Conservation (phyloP, 2,329 filamentous ascomycete species). For the Torrubiella hemipterigena region DNA sequence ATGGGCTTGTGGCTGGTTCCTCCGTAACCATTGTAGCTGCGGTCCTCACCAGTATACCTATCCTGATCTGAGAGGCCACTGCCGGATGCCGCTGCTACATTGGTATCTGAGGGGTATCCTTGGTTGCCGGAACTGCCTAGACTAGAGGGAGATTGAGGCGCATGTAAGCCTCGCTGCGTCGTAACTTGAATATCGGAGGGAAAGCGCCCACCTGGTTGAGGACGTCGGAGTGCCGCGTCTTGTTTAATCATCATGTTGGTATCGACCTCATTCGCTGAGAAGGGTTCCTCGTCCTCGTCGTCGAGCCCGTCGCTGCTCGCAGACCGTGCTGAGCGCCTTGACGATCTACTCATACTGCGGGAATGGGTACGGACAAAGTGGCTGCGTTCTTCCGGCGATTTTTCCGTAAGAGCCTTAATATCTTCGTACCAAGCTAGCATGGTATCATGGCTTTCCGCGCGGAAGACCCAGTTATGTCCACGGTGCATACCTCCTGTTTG, state of each 20-base stretch:
- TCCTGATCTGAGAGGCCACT: constrained; percentile 33
- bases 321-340: constrained; percentile 50
- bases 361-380: constrained; percentile 78
- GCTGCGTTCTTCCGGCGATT: constrained; percentile 74
- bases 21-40: constrained; percentile 27
- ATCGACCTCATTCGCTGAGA: constrained; percentile 34
- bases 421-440: constrained; percentile 97
- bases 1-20: constrained; percentile 31
- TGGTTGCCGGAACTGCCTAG: constrained; percentile 57
- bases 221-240: constrained; percentile 48
- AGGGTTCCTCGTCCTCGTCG: constrained; percentile 54
- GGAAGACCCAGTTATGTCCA: constrained; percentile 61
- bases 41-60: constrained; percentile 16
- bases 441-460: constrained; percentile 68
- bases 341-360: constrained; percentile 61
- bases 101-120: constrained; percentile 34
- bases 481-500: constrained; percentile 90
- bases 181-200: constrained; percentile 87
- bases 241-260: constrained; percentile 35
- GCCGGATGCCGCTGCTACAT: constrained; percentile 46
- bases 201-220: constrained; percentile 90
- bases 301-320: constrained; percentile 69
- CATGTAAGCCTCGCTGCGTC: constrained; percentile 65
- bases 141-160: constrained; percentile 69
- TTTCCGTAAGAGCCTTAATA: constrained; percentile 80